Evolutionary conservation across 176 grass and related monocot species (phyloP).

Genomic region (Zoysia pacifica): DNA sequence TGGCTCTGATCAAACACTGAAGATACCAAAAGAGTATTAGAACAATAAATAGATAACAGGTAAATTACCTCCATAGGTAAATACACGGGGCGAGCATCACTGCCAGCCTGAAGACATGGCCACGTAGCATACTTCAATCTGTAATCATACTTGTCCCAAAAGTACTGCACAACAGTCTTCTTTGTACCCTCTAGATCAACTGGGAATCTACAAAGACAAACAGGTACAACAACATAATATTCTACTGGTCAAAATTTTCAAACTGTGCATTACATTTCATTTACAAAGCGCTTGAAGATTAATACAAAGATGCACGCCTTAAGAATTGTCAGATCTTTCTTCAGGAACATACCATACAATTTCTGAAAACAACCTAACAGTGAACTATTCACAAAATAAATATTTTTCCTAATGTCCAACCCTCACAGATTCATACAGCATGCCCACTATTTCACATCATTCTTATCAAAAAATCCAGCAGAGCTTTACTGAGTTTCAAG

Average conservation of each 20-base stretch:
- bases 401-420: background rate
- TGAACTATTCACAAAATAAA: background rate
- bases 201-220: conserved; percentile 54
- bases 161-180: conserved; percentile 68
- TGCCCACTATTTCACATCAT: background rate
- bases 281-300: background rate
- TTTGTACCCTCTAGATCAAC: conserved; percentile 55
- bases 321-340: background rate
- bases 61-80: conserved; percentile 74
- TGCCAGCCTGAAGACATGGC: conserved; percentile 84
- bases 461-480: background rate
- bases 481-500: too few species aligned
- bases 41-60: background rate
- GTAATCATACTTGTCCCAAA: conserved; percentile 57
- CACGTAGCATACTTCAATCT: conserved; percentile 42
- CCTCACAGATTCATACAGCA: conserved; percentile 2
- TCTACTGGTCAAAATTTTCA: background rate
- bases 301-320: background rate
- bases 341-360: background rate
- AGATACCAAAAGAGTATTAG: background rate
- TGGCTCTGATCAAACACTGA: conserved; percentile 7
- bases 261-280: background rate
- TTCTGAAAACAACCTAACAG: background rate
- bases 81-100: conserved; percentile 61
- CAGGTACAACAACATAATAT: background rate